Evolutionary conservation across 306 rosid genomes (phyloP), one percentile per base, ranked within the genome.

Genomic region (Gynostemma pentaphyllum): DNA sequence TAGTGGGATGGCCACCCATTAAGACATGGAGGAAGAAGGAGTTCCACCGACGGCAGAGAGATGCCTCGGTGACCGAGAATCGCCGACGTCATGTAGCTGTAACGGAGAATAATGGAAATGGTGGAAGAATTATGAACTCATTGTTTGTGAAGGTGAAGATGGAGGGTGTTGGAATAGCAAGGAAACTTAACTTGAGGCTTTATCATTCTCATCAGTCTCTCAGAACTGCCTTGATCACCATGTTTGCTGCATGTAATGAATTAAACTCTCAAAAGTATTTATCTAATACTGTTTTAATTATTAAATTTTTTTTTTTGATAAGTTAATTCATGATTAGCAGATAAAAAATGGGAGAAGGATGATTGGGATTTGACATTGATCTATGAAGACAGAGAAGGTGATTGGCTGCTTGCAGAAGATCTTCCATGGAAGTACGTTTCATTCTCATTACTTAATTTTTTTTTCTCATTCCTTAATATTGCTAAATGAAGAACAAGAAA

Each of bases 1-100:
- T 76, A 5, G 87, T 87, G 67, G 96, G 97, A 57, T 90, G 97
- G 97, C 97, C 97, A 52, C 97, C 96, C 3, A 82, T 90, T n/a
- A 83, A 81, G 50, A 71, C 94, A 41, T 81, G 89, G 83, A 79
- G 88, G 73, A 83, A 70, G 75, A 87, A 78, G 75, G 79, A 61
- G 70, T 55, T 76, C 12, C 7, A 39, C 19, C 18, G 40, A 41
- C 67, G 10, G 62, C 0, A 2, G 29, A 57, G 79, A 61, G 70
- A 54, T 76, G 9, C 7, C 21, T 11, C 18, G 40, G 34, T 70
- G 10, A 61, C 0, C 1, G 29, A 57, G 29, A 34, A 19, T 12
- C 65, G 48, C 12, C 32, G 37, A 2, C 37, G 47, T 11, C 65
- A 11, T 7, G 13, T 19, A 28, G 39, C 21, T 5, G 39, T 18